These are phyloP conservation scores for Mycosarcoma mackinlayi DNA, from an alignment of 1,284 basidiomycete genomes.

Conservation along the genomic window DNA sequence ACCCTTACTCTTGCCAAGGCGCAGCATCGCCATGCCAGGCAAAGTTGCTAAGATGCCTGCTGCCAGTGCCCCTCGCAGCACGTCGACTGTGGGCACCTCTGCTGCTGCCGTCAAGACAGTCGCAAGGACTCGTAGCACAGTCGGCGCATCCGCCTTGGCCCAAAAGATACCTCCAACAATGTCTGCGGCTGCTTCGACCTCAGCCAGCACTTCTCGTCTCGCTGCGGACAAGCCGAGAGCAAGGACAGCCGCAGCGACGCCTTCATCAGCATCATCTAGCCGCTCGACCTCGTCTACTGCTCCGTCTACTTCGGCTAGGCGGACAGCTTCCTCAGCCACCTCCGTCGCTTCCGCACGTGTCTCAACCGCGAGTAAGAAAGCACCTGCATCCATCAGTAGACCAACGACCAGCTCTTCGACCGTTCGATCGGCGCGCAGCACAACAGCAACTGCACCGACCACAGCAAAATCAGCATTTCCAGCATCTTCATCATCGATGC, in stretches of 20 bases:
- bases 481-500: background rate
- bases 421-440: constrained; percentile 2
- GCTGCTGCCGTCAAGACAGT: constrained; percentile 8
- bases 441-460: constrained; percentile 1
- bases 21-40: constrained; percentile 19
- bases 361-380: background rate
- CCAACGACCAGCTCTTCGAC: constrained; percentile 4
- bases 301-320: constrained; percentile 10
- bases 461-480: background rate
- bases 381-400: background rate
- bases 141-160: background rate
- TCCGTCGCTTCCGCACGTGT: constrained; percentile 17
- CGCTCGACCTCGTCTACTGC: constrained; percentile 13
- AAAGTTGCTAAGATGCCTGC: constrained; percentile 24
- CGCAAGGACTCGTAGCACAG: constrained; percentile 8
- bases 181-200: background rate
- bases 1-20: background rate
- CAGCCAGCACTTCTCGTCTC: constrained; percentile 10
- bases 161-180: background rate
- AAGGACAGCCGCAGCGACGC: constrained; percentile 1
- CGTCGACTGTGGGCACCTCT: background rate
- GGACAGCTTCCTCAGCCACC: constrained; percentile 13
- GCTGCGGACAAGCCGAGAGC: constrained; percentile 1
- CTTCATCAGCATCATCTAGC: constrained; percentile 19
- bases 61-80: background rate